These are phyloP conservation scores for Areca catechu DNA, from an alignment of 176 grass and related monocot species.

Conservation along the genomic window DNA sequence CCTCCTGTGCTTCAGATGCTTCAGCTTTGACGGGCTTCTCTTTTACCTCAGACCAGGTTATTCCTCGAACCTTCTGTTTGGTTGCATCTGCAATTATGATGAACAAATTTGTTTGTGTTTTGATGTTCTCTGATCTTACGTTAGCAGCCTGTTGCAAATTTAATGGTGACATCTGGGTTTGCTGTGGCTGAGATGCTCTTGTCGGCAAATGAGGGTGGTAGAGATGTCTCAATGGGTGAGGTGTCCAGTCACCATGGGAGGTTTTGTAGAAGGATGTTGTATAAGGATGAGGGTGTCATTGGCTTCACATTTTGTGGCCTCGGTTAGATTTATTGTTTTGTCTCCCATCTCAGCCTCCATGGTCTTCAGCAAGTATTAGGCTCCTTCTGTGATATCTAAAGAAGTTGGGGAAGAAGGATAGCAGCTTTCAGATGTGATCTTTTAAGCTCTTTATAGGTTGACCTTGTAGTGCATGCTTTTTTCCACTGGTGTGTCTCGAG, in stretches of 20 bases:
- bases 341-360: neutral
- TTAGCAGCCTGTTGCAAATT: too few relatives aligned
- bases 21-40: slow-evolving; percentile 35
- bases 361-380: slow-evolving; percentile 11
- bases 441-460: too few relatives aligned
- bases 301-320: neutral
- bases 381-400: neutral
- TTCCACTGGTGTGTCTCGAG: too few relatives aligned
- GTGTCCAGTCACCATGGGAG: slow-evolving; percentile 2
- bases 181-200: slow-evolving; percentile 5
- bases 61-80: too few relatives aligned
- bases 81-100: too few relatives aligned
- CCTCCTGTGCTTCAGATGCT: slow-evolving; percentile 26
- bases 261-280: slow-evolving; percentile 8
- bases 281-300: slow-evolving; percentile 7
- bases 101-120: too few relatives aligned
- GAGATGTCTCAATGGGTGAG: neutral
- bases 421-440: neutral
- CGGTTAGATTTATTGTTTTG: neutral
- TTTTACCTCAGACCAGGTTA: slow-evolving; percentile 3
- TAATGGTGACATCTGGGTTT: neutral
- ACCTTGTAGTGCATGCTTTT: too few relatives aligned
- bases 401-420: neutral
- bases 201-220: slow-evolving; percentile 1
- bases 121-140: neutral